These are phyloP conservation scores for Candida peoriensis DNA, from an alignment of 805 yeast genomes.

Conservation along the genomic window DNA sequence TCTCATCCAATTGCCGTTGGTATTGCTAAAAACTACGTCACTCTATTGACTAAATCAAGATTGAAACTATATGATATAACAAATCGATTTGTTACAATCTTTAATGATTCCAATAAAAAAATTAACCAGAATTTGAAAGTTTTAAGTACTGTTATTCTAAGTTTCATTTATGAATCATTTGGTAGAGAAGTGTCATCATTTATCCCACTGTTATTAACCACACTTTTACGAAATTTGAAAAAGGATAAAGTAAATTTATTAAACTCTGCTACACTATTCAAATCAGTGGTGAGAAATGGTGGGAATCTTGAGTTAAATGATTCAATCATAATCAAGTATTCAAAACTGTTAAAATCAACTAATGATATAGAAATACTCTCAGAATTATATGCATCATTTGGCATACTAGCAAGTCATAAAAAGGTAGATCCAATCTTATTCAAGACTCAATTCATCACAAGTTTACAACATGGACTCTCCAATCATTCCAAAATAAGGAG, in stretches of 20 bases:
- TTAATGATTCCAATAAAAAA: constrained; percentile 19
- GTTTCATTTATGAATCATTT: constrained; percentile 28
- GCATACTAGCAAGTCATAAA: constrained; percentile 23
- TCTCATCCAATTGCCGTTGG: constrained; percentile 15
- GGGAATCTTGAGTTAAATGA: constrained; percentile 17
- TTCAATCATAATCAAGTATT: constrained; percentile 11
- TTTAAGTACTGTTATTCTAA: constrained; percentile 24
- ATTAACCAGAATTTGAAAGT: constrained; percentile 25
- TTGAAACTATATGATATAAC: constrained; percentile 24
- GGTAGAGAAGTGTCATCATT: constrained; percentile 30
- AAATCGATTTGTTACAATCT: constrained; percentile 24
- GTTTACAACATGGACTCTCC: constrained; percentile 18
- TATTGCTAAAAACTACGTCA: constrained; percentile 21
- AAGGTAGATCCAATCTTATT: constrained; percentile 26
- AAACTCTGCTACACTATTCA: constrained; percentile 18
- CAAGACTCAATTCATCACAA: constrained; percentile 12
- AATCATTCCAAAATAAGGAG: constrained; percentile 12
- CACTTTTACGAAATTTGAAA: constrained; percentile 29
- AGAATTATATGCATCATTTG: constrained; percentile 12
- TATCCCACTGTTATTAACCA: constrained; percentile 26
- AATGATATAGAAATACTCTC: constrained; percentile 13
- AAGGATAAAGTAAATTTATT: constrained; percentile 23
- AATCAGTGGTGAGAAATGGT: constrained; percentile 19
- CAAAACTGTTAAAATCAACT: constrained; percentile 18
- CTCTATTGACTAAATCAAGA: constrained; percentile 16